Evolutionary conservation across 225 moss, liverwort and hornwort species (phyloP).

Genomic region (Antitrichia curtipendula): DNA sequence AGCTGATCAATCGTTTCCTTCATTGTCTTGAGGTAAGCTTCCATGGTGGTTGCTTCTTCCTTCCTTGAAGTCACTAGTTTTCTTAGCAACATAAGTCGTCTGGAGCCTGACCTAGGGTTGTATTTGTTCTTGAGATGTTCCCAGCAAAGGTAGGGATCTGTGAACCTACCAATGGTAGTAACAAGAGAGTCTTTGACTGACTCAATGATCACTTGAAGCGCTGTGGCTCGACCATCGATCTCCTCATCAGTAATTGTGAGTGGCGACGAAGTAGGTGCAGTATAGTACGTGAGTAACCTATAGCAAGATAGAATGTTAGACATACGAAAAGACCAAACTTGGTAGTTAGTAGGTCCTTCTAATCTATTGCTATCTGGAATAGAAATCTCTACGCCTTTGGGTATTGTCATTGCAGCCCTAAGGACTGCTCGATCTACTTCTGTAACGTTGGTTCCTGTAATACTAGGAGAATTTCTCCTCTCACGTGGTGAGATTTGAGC

Average conservation of each 20-base stretch:
- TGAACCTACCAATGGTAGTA: fast-evolving
- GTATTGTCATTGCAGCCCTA: too few relatives aligned
- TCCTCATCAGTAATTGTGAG: fast-evolving
- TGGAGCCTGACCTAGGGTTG: fast-evolving
- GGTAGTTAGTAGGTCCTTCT: too few relatives aligned
- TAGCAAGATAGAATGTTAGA: fast-evolving
- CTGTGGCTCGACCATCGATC: fast-evolving
- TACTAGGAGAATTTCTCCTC: too few relatives aligned
- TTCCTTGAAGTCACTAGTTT: fast-evolving
- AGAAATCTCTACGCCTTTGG: not conserved
- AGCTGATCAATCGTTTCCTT: not conserved
- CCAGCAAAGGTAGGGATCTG: fast-evolving
- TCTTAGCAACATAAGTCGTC: fast-evolving
- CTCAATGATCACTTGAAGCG: not conserved
- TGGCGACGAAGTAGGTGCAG: fast-evolving
- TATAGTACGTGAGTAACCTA: fast-evolving
- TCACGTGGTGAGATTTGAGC: too few relatives aligned
- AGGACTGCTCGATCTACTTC: too few relatives aligned
- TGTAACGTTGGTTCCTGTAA: too few relatives aligned
- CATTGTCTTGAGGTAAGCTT: not conserved
- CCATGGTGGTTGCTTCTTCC: fast-evolving
- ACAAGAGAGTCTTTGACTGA: not conserved
- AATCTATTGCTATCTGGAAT: not conserved
- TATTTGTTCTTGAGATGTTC: not conserved
- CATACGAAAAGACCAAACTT: too few relatives aligned